Evolutionary conservation across 768 basidiomycete genomes (phyloP).

Genomic region (Neoboletus magnificus): DNA sequence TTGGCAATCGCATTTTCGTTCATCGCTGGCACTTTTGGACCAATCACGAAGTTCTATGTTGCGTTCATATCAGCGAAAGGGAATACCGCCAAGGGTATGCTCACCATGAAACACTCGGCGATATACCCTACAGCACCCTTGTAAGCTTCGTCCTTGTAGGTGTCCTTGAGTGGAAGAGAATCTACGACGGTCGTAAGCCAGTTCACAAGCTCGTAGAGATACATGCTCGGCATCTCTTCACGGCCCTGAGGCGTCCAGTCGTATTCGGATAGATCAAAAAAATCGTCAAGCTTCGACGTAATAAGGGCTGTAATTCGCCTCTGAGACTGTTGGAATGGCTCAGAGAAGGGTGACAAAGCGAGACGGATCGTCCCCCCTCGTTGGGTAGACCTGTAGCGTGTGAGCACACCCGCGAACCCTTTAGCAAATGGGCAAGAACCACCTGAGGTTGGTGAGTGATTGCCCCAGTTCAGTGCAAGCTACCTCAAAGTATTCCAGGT

Average conservation of each 20-base stretch:
- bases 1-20: slow-evolving; percentile 91
- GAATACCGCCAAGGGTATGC: slow-evolving; percentile 18
- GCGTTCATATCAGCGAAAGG: slow-evolving; percentile 3
- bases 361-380: slow-evolving; percentile 79
- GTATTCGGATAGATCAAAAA: slow-evolving; percentile 94
- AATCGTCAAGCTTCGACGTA: slow-evolving; percentile 88
- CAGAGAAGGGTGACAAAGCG: slow-evolving; percentile 61
- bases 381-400: slow-evolving; percentile 65
- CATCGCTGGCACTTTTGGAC: slow-evolving; percentile 69
- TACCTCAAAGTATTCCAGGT: slow-evolving; percentile 87
- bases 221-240: slow-evolving; percentile 84
- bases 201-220: slow-evolving; percentile 91
- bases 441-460: slow-evolving; percentile 82
- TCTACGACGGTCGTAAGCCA: slow-evolving; percentile 98
- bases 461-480: slow-evolving; percentile 83
- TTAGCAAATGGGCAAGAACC: slow-evolving; percentile 9
- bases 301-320: slow-evolving; percentile 79
- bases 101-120: slow-evolving; percentile 82
- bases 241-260: slow-evolving; percentile 80
- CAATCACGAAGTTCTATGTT: slow-evolving; percentile 69
- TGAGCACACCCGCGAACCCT: slow-evolving; percentile 1
- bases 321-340: slow-evolving; percentile 65
- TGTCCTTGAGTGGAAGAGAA: slow-evolving; percentile 76
- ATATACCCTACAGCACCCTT: slow-evolving; percentile 85
- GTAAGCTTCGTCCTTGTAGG: slow-evolving; percentile 88